A percentile compares a stretch with the other conserved stretches of the same genome.
Evolutionary conservation across 257 asterid genomes (phyloP).

Genomic region (Solanum medicagineum): DNA sequence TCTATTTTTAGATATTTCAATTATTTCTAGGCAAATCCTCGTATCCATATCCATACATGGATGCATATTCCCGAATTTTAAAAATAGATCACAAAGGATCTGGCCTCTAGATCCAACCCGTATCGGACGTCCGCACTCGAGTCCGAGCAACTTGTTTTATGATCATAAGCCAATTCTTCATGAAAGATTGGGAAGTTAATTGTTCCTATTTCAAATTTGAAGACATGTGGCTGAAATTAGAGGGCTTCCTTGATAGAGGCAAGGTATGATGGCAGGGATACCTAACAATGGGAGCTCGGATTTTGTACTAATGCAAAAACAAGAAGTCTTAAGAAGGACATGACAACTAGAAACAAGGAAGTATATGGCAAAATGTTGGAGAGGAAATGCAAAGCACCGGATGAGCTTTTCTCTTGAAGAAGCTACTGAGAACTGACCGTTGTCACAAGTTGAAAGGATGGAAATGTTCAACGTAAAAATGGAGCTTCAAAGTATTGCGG

Average conservation of each 20-base stretch:
- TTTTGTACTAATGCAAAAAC: not conserved
- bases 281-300: not conserved
- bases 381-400: not conserved
- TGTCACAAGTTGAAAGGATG: not conserved
- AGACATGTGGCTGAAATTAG: not conserved
- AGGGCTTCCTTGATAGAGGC: not conserved
- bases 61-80: no score
- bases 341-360: not conserved
- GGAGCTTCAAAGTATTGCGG: not conserved
- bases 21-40: no score
- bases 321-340: not conserved
- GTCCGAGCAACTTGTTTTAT: not conserved
- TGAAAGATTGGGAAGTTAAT: not conserved
- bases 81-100: no score
- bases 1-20: no score
- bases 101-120: no score
- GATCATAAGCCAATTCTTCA: not conserved
- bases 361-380: not conserved
- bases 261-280: not conserved
- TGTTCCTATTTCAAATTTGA: not conserved
- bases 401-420: not conserved
- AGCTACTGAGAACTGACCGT: not conserved
- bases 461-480: not conserved
- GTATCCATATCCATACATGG: no score
- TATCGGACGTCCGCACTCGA: no score